These are phyloP conservation scores for Mercurialis annua DNA, from an alignment of 345 rosid genomes.

Conservation along the genomic window DNA sequence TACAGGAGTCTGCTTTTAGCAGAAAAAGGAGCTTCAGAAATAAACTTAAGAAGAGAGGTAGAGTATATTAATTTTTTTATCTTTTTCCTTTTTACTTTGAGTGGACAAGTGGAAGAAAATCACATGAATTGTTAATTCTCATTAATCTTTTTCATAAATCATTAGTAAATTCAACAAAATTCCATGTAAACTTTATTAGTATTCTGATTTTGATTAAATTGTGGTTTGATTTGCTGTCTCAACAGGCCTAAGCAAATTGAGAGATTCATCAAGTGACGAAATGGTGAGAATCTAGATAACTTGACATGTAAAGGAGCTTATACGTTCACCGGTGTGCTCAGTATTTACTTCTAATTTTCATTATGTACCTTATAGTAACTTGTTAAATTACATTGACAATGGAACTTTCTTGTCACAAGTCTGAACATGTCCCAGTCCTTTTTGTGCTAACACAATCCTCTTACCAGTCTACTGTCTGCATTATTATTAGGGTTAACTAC, in stretches of 20 bases:
- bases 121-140: background rate
- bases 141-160: background rate
- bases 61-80: background rate
- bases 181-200: background rate
- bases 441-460: background rate
- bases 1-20: constrained; percentile 71
- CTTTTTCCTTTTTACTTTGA: background rate
- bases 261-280: constrained; percentile 18
- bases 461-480: too few species aligned
- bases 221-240: constrained; percentile 3
- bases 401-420: background rate
- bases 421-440: background rate
- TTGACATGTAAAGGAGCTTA: constrained; percentile 15
- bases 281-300: constrained; percentile 18
- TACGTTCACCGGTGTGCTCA: background rate
- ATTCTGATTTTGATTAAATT: background rate
- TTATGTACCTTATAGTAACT: background rate
- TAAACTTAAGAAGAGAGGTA: constrained; percentile 68
- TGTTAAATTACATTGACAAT: background rate
- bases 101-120: background rate
- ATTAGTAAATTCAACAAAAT: too few species aligned
- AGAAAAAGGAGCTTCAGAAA: constrained; percentile 75
- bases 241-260: constrained; percentile 26
- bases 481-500: too few species aligned
- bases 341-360: background rate